Evolutionary conservation across 192 early-diverging fungal genomes (phyloP), one percentile per base, ranked within the genome.

Genomic region (Podila epigama): DNA sequence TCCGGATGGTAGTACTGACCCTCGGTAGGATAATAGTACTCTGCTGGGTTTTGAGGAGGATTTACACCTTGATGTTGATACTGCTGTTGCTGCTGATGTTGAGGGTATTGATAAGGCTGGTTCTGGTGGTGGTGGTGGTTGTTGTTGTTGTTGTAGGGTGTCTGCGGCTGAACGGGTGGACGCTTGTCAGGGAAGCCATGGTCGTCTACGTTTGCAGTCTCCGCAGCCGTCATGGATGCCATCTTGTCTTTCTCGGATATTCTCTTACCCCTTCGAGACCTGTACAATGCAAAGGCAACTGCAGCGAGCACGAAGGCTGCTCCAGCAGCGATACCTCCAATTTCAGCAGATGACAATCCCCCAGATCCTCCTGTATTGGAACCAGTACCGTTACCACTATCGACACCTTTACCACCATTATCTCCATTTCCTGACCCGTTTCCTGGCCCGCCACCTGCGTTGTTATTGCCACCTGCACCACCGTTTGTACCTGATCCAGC

Each of bases 321-420:
- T 37, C 34, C 69, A 13, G 54, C 61, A 40, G 35, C 42, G 41
- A 71, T 64, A 18, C 60, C 69, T 37, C 55, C 69, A 31, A 71
- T 71, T 20, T 29, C 54, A 8, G 34, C 69, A 31, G 61, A 29
- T 1, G 69, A 48, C 7, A 64, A 29, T 0, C 56, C 67, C 5
- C 53, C 53, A 16, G 15, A 25, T 29, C 35, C 25, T 2, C 56
- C 56, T 28, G 15, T 34, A 1, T 25, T 33, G 18, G 44, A 25
- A 37, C 32, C 48, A 11, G 29, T 42, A 29, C 51, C 44, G 41
- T 41, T 22, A 33, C 69, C 60, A 12, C 52, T 33, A 29, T 15
- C 31, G 25, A 15, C 20, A n/a, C 40, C 37, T 29, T 37, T 33
- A 18, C n/a, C 16, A 10, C 16, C 13, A 2, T 18, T 11, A 29